A percentile compares a stretch with the other conserved stretches of the same genome.
Evolutionary conservation across 352 stramenopile species (phyloP).

Genomic region (Thalassiosira pacifica): DNA sequence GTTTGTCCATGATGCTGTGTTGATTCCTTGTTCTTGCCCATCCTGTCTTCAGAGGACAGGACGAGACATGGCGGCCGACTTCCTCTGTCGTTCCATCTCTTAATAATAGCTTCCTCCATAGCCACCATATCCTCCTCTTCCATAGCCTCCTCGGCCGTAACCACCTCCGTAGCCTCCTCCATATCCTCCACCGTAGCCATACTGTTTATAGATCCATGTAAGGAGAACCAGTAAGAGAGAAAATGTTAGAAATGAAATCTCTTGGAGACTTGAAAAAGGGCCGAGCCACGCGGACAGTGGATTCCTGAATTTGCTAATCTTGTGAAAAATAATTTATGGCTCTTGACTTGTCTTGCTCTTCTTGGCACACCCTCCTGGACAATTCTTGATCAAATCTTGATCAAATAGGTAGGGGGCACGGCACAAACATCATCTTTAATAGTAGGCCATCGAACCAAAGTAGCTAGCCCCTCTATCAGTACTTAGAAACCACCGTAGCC

Average conservation of each 20-base stretch:
- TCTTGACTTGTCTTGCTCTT: too few species aligned
- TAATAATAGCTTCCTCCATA: conserved; percentile 17
- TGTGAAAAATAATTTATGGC: too few species aligned
- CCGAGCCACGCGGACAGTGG: too few species aligned
- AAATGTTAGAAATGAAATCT: neutral
- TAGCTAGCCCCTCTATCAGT: too few species aligned
- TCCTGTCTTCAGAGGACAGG: neutral
- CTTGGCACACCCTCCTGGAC: too few species aligned
- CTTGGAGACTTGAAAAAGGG: neutral
- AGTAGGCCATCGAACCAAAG: conserved; percentile 15
- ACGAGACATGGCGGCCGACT: too few species aligned
- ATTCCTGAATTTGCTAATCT: conserved; percentile 8
- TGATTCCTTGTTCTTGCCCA: neutral
- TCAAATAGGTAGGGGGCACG: too few species aligned
- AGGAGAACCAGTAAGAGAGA: conserved; percentile 18
- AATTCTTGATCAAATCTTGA: too few species aligned
- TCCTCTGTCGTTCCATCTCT: too few species aligned
- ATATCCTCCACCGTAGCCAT: conserved; percentile 19
- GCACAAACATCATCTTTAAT: too few species aligned
- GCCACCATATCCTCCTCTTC: too few species aligned
- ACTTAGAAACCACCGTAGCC: too few species aligned
- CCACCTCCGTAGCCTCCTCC: conserved; percentile 27
- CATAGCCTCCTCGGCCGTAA: conserved; percentile 18
- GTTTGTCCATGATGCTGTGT: neutral
- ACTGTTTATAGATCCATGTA: conserved; percentile 12